These are phyloP conservation scores for Pestalotiopsis sp. DNA, from an alignment of 2,329 filamentous ascomycete genomes.

Conservation along the genomic window DNA sequence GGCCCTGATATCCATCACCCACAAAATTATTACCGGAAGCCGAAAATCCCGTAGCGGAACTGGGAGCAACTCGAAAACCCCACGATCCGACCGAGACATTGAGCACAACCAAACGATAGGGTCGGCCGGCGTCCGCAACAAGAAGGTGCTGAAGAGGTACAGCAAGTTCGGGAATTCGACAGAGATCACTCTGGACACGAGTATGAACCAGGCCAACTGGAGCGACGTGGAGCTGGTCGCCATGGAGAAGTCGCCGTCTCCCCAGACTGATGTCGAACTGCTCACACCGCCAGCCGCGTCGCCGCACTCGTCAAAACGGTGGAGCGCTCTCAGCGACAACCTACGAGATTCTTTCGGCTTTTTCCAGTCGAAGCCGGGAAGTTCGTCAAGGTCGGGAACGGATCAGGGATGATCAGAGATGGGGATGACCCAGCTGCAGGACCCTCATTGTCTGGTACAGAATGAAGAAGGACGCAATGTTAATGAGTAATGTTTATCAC, in stretches of 20 bases:
- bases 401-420: not conserved
- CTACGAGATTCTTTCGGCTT: not conserved
- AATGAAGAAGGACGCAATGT: too few relatives aligned
- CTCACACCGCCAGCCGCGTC: not conserved
- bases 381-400: not conserved
- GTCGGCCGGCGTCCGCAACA: not conserved
- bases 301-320: not conserved
- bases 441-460: too few relatives aligned
- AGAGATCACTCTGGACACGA: conserved; percentile 3
- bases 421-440: not conserved
- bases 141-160: not conserved
- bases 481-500: too few relatives aligned
- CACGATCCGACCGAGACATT: not conserved
- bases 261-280: not conserved
- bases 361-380: not conserved
- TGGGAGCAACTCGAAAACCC: not conserved
- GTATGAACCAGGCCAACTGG: not conserved
- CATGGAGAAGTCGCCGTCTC: not conserved
- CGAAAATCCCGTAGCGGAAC: not conserved
- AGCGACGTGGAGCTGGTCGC: conserved; percentile 10
- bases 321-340: not conserved
- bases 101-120: not conserved
- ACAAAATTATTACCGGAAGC: not conserved
- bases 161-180: not conserved
- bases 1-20: conserved; percentile 10